These are phyloP conservation scores for Kuraishia borneana DNA, from an alignment of 805 yeast genomes.

Conservation along the genomic window DNA sequence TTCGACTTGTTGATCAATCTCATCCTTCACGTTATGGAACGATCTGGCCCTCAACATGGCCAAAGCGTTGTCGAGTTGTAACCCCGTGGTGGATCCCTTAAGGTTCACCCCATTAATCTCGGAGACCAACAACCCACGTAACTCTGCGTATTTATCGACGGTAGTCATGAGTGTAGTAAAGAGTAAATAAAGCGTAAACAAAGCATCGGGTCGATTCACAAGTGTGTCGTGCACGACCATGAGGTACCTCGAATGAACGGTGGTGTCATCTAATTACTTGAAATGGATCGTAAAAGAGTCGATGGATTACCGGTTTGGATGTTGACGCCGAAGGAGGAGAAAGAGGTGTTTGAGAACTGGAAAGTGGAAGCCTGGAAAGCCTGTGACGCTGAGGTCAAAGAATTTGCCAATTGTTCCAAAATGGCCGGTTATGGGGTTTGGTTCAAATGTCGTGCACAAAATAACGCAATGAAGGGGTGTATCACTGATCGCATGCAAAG, in stretches of 20 bases:
- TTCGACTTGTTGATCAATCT: background rate
- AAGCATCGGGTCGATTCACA: background rate
- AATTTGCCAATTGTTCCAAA: constrained; percentile 58
- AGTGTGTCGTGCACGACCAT: background rate
- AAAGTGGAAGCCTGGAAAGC: constrained; percentile 50
- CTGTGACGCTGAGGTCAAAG: constrained; percentile 61
- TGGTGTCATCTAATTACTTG: background rate
- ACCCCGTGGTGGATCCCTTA: too few species aligned
- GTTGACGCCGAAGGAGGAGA: constrained; percentile 67
- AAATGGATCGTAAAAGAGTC: constrained; percentile 16
- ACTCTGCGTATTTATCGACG: too few species aligned
- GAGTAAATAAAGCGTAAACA: background rate
- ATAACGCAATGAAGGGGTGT: constrained; percentile 52
- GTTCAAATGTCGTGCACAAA: constrained; percentile 50
- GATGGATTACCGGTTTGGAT: constrained; percentile 60
- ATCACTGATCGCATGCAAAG: constrained; percentile 47
- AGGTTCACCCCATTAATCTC: too few species aligned
- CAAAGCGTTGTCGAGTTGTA: too few species aligned
- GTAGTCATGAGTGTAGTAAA: background rate
- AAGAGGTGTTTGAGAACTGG: constrained; percentile 61
- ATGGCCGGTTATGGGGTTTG: constrained; percentile 52
- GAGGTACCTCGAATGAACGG: background rate
- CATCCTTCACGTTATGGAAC: too few species aligned
- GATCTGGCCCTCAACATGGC: too few species aligned
- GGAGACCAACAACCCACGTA: too few species aligned